These are phyloP conservation scores for Lipomyces anomalus DNA, from an alignment of 805 yeast genomes.

Conservation along the genomic window DNA sequence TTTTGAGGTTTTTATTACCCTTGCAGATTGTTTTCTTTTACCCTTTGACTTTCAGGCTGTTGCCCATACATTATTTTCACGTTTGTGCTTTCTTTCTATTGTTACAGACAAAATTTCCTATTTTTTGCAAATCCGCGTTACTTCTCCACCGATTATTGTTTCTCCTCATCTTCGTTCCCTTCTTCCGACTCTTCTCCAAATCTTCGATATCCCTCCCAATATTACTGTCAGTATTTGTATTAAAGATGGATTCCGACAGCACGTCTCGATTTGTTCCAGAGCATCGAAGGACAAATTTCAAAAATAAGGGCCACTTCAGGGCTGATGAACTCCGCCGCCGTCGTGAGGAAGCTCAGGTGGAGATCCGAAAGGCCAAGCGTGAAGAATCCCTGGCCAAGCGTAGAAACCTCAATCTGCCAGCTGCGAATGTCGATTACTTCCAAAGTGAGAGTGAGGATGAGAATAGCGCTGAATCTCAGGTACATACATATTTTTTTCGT, in stretches of 20 bases:
- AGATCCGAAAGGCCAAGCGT: constrained; percentile 90
- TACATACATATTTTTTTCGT: constrained; percentile 8
- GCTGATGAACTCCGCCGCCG: constrained; percentile 97
- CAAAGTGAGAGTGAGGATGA: constrained; percentile 46
- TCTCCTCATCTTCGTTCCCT: too few species aligned
- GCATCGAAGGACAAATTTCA: constrained; percentile 93
- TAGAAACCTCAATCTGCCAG: constrained; percentile 57
- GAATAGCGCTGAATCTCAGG: constrained; percentile 30
- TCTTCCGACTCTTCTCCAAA: too few species aligned
- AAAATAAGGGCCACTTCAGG: constrained; percentile 87
- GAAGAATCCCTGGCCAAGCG: constrained; percentile 93
- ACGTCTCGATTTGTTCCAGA: constrained; percentile 88
- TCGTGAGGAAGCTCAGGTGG: constrained; percentile 95
- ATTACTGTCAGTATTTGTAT: too few species aligned
- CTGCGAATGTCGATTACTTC: constrained; percentile 31
- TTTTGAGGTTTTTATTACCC: too few species aligned
- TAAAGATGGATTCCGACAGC: constrained; percentile 69
- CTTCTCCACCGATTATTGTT: too few species aligned
- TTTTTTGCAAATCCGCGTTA: too few species aligned
- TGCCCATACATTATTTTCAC: too few species aligned
- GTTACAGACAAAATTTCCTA: too few species aligned
- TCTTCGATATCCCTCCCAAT: too few species aligned
- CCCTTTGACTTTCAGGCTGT: too few species aligned
- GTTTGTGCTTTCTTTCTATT: too few species aligned
- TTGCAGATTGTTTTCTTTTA: too few species aligned